Base-by-base conservation (phyloP, 441 rosid species). In the Bruguiera hainesii region DNA sequence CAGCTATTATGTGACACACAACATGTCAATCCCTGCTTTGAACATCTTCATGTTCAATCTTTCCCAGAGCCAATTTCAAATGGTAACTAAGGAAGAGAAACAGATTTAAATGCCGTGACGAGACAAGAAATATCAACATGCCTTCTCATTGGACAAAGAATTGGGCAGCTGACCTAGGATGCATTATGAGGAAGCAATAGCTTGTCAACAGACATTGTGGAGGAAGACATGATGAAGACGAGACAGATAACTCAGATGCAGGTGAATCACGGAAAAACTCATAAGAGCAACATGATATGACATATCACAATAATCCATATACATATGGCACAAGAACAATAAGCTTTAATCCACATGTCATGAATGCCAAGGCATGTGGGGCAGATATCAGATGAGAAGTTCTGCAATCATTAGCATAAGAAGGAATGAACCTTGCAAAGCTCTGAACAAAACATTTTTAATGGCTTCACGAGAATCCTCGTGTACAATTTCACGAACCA, bases 341-440 rank as follows among this genome's bases (percentile, higher is more conserved):
- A 42, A 13, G 48, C 48, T 42, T 13, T 1, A 53, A 53, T 53
- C 20, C 10, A 53, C 26, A 2, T 46, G 16, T 16, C 65, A 23
- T 61, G 7, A 33, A 31, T 52, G 35, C 15, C n/a, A 53, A 55
- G 15, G 31, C n/a, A 46, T 7, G 9, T 21, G 59, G 33, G 50
- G 28, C 19, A 60, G 57, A 48, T 23, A 60, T 50, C 10, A 25
- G 7, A 60, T 21, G 26, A 64, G 30, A 4, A 52, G 8, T 28
- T 30, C 20, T 2, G 31, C 33, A 6, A 59, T 16, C 35, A 60
- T 61, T 30, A 19, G 64, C 6, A 16, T 3, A 52, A 56, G 64
- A 56, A 62, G 67, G 66, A 48, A 53, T 16, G 73, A 75, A 90
- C 95, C 96, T 80, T 65, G 87, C 83, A 91, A 70, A 75, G 93